These are phyloP conservation scores for Casuarina cunninghamiana DNA, from an alignment of 306 rosid genomes.

Conservation along the genomic window DNA sequence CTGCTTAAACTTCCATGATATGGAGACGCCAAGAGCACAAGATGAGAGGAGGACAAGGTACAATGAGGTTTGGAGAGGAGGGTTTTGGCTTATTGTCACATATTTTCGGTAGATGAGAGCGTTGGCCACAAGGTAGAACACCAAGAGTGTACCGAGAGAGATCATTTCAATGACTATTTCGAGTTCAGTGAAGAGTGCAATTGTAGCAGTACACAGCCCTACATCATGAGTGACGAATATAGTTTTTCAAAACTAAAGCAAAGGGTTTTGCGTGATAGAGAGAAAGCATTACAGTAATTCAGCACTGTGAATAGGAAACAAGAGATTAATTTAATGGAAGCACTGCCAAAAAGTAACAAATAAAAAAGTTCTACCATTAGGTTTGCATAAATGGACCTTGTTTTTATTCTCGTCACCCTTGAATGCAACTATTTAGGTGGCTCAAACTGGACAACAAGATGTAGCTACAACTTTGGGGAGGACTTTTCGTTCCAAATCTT, in stretches of 20 bases:
- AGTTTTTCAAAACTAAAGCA: neutral
- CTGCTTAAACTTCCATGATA: conserved; percentile 61
- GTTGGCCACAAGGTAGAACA: conserved; percentile 92
- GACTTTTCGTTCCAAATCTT: neutral
- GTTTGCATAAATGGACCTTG: too few relatives aligned
- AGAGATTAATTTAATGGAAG: neutral
- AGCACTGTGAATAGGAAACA: neutral
- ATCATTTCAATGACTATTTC: conserved; percentile 69
- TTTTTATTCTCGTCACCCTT: neutral
- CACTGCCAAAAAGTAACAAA: neutral
- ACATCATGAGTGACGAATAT: neutral
- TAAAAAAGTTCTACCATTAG: neutral
- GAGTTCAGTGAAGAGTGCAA: conserved; percentile 83
- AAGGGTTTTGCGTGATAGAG: neutral
- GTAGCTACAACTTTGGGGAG: neutral
- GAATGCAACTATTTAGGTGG: neutral
- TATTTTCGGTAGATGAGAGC: conserved; percentile 81
- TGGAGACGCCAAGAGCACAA: conserved; percentile 63
- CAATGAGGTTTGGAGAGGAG: conserved; percentile 53
- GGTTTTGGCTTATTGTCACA: conserved; percentile 43
- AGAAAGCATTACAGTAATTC: neutral
- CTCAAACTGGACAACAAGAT: neutral
- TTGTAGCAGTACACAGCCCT: conserved; percentile 88
- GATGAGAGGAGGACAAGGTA: conserved; percentile 72
- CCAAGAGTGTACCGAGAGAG: conserved; percentile 71